Evolutionary conservation across 768 basidiomycete species (phyloP).

Genomic region (Rhodocollybia butyracea): DNA sequence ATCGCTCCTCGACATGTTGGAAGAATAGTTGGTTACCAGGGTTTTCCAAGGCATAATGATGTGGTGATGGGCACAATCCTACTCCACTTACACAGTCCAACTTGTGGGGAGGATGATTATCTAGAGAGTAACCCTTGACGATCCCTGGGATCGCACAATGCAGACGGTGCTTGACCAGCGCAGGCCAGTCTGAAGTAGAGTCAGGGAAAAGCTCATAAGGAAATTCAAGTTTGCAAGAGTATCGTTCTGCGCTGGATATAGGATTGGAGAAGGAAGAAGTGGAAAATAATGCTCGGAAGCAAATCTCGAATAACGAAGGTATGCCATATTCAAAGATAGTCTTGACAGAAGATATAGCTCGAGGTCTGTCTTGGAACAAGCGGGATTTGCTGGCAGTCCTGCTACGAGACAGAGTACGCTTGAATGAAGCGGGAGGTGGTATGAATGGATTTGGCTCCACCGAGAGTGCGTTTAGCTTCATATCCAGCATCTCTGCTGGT

Average conservation of each 20-base stretch:
- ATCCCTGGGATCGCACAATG: not conserved
- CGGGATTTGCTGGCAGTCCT: not conserved
- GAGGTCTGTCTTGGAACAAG: slow-evolving; percentile 4
- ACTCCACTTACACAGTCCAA: slow-evolving; percentile 27
- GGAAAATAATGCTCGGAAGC: slow-evolving; percentile 24
- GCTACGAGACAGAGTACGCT: slow-evolving; percentile 10
- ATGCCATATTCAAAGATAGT: not conserved
- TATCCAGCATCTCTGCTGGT: slow-evolving; percentile 61
- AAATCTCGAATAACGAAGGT: slow-evolving; percentile 29
- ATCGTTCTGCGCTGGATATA: not conserved
- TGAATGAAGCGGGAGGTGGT: slow-evolving; percentile 19
- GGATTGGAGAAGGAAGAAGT: not conserved
- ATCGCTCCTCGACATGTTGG: slow-evolving; percentile 55
- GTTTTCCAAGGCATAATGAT: slow-evolving; percentile 24
- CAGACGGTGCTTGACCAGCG: not conserved
- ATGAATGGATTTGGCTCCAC: slow-evolving; percentile 64
- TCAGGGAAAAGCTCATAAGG: not conserved
- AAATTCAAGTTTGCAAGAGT: not conserved
- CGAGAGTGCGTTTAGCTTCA: slow-evolving; percentile 45
- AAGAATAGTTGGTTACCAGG: slow-evolving; percentile 45
- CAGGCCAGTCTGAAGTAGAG: not conserved
- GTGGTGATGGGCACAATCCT: slow-evolving; percentile 49
- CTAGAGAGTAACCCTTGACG: slow-evolving; percentile 12
- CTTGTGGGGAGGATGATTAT: not conserved
- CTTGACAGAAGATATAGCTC: not conserved